Percentiles rank a stretch among this genome's conserved stretches.
phyloP scores from a whole-genome alignment of 1,139 yeast genomes.

The Candida sp. region DNA sequence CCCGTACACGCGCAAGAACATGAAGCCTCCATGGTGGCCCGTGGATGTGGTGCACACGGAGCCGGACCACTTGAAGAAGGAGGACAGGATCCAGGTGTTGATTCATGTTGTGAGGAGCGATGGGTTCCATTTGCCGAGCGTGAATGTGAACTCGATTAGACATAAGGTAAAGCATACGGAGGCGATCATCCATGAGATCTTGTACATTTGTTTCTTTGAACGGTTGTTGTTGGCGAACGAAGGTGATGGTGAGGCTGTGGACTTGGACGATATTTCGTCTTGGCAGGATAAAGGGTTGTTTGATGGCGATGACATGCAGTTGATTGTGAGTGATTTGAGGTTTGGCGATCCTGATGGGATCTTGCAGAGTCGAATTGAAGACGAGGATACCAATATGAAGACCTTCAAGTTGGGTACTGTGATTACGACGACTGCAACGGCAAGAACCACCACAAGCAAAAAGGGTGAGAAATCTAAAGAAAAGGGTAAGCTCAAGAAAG shows the following conservation, averaged over 20 bases:
- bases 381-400: slow-evolving; percentile 13
- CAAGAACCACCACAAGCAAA: not conserved
- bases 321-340: slow-evolving; percentile 20
- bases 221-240: slow-evolving; percentile 18
- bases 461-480: not conserved
- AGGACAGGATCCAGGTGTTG: slow-evolving; percentile 52
- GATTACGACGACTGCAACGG: too few relatives aligned
- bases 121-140: slow-evolving; percentile 22
- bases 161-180: slow-evolving; percentile 14
- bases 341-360: slow-evolving; percentile 15
- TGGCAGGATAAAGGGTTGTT: slow-evolving; percentile 8
- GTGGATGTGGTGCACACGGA: slow-evolving; percentile 59
- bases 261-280: too few relatives aligned
- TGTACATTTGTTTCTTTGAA: slow-evolving; percentile 32
- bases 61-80: slow-evolving; percentile 73
- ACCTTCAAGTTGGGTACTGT: slow-evolving; percentile 14
- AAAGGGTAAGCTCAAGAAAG: not conserved
- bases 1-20: slow-evolving; percentile 55
- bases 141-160: slow-evolving; percentile 21
- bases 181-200: slow-evolving; percentile 28
- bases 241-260: too few relatives aligned
- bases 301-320: slow-evolving; percentile 8
- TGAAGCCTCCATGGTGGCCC: slow-evolving; percentile 76
- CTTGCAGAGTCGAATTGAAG: slow-evolving; percentile 20
- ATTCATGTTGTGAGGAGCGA: slow-evolving; percentile 41